Evolutionary conservation across 805 yeast species (phyloP), one percentile per base, ranked within the genome.

Genomic region (Trichomonascus vanleenenianus): DNA sequence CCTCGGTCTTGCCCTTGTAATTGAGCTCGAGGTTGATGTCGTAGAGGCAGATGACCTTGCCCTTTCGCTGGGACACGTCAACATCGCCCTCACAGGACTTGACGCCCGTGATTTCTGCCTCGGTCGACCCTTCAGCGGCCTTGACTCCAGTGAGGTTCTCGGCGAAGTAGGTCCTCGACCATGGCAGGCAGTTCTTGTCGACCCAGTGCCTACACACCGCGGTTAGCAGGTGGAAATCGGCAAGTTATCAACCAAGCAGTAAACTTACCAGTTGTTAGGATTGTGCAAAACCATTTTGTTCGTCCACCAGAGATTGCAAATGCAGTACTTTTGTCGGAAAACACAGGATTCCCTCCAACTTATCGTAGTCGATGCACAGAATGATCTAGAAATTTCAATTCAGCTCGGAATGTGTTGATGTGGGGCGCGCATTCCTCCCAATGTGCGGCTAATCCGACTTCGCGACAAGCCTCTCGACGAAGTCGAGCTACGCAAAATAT

Each of bases 1-100:
- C 67, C 4, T 56, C 61, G 20, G 57, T 55, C 31, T 48, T 49
- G 4, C 89, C 87, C 6, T 59, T 63, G 56, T 80, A 76, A n/a
- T 70, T 71, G 47, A 89, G 61, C 2, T 75, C 79, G 41, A 89
- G 50, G 50, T 79, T 75, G 60, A 93, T 69, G 58, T 93, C 98
- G 64, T 87, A 93, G 48, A 93, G 67, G 3, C 95, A 84, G 56
- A 93, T 89, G 20, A 91, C 94, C 64, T 91, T 89, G 12, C 99
- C 98, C 65, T 93, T 93, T 57, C 98, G 79, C 69, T 93, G 98
- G 55, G 87, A 83, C 27, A 93, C 97, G 61, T 89, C 98, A 53
- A 89, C 95, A 57, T 93, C 99, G 44, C 99, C 99, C 57, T 85
- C 95, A 16, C 91, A 73, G 14, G 76, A 67, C 15, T 79, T 74